A percentile compares a stretch with the other conserved stretches of the same genome.
phyloP scores from a whole-genome alignment of 1,284 basidiomycete genomes.

The Porogramme epimiltina region DNA sequence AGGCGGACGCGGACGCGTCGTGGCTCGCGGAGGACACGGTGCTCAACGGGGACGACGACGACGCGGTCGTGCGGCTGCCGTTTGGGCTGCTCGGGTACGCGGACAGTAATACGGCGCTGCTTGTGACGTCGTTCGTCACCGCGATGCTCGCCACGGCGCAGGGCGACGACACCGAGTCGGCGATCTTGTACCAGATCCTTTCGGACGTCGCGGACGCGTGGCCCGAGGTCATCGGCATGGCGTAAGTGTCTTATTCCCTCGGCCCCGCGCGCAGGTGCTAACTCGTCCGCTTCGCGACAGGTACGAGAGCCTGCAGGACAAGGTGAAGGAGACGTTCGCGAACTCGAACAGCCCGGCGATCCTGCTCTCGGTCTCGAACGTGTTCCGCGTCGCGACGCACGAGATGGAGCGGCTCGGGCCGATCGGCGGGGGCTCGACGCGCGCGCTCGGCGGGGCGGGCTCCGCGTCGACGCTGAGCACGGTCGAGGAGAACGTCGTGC shows the following conservation, averaged over 20 bases:
- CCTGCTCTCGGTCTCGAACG: slow-evolving; percentile 69
- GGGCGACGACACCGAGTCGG: slow-evolving; percentile 80
- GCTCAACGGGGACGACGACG: slow-evolving; percentile 46
- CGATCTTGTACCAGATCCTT: slow-evolving; percentile 78
- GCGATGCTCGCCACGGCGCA: slow-evolving; percentile 80
- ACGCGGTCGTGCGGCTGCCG: slow-evolving; percentile 55
- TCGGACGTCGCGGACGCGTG: slow-evolving; percentile 72
- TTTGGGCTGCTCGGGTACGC: slow-evolving; percentile 61
- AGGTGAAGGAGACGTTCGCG: slow-evolving; percentile 76
- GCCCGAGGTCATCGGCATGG: slow-evolving; percentile 76
- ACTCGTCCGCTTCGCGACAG: slow-evolving; percentile 37
- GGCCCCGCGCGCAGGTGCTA: neutral
- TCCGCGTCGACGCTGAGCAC: slow-evolving; percentile 70
- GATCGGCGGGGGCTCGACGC: slow-evolving; percentile 33
- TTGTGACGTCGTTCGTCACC: slow-evolving; percentile 75
- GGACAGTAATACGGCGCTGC: slow-evolving; percentile 70
- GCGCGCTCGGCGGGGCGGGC: slow-evolving; percentile 36
- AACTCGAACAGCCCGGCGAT: slow-evolving; percentile 75
- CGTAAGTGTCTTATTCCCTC: slow-evolving; percentile 52
- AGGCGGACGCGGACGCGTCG: slow-evolving; percentile 57
- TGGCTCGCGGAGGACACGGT: slow-evolving; percentile 41
- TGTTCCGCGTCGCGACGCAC: slow-evolving; percentile 70
- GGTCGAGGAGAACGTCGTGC: slow-evolving; percentile 50
- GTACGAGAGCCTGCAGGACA: slow-evolving; percentile 79
- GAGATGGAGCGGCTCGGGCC: slow-evolving; percentile 58